Base-by-base conservation (phyloP, 805 yeast species). In the Brettanomyces nanus region DNA sequence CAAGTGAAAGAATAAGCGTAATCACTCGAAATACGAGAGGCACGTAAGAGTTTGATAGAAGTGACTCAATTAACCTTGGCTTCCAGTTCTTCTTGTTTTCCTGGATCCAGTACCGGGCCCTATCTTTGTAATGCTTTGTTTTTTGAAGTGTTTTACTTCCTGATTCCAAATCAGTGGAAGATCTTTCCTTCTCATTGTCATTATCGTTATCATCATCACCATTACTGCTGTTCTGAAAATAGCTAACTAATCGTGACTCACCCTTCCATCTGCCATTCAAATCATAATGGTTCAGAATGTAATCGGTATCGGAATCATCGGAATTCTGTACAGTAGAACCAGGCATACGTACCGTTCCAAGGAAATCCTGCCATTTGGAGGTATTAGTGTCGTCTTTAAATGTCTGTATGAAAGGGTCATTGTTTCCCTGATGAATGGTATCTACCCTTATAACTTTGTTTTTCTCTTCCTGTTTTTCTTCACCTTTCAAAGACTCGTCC, bases 31-130 rank as follows among this genome's bases (percentile, higher is more conserved):
- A 71, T 19, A 81, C 69, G 35, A 90, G 64, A 2, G 97, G 96
- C 10, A 87, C 69, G 47, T 84, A 80, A 15, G 95, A 89, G 54
- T 84, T 86, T 44, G 76, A 75, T 38, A 84, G 69, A 23, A 89
- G 61, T 20, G 81, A 61, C 32, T 77, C 66, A 38, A 65, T 65
- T 9, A 87, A 48, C 23, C 71, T 66, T 2, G 92, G 85, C 38
- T 71, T 63, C 75, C 85, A 71, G 45, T 74, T 76, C 39, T 72
- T 73, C 42, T 79, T 66, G 42, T 71, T 80, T 52, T 66, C 78
- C 41, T 70, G 65, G 42, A 80, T 69, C 85, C 85, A 79, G 52
- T 77, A 77, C 5, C 77, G 77, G 0, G 84, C 84, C 40, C 68
- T 69, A 13, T 79, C 68, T 35, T 75, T 56, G 28, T 73, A 68